phyloP scores from a whole-genome alignment of 495 filamentous ascomycete species.

The Penicillium ochrochloron region DNA sequence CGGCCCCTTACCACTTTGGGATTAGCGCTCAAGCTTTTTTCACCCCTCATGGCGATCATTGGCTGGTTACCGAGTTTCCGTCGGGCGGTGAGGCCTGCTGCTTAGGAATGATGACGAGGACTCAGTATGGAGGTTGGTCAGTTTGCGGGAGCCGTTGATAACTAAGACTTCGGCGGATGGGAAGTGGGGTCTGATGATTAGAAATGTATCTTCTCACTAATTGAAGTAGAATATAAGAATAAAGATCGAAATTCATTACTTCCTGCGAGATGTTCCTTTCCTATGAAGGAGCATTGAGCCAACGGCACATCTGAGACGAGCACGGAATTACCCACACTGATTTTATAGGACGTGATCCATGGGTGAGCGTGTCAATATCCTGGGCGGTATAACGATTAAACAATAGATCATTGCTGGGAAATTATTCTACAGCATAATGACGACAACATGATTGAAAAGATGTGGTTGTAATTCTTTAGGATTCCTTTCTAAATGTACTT shows the following conservation, averaged over 20 bases:
- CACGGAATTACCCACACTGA: not conserved
- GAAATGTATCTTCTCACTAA: too few relatives aligned
- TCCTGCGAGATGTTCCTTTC: not conserved
- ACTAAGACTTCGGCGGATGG: too few relatives aligned
- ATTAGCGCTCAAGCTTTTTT: conserved; percentile 26
- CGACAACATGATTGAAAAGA: not conserved
- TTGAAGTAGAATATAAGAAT: not conserved
- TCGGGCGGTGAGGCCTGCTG: conserved; percentile 35
- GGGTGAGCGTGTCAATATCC: not conserved
- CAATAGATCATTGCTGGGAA: not conserved
- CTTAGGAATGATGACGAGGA: conserved; percentile 18
- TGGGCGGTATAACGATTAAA: not conserved
- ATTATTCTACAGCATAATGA: not conserved
- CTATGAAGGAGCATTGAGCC: not conserved
- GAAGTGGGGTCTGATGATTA: too few relatives aligned
- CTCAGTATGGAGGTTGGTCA: not conserved
- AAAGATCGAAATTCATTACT: not conserved
- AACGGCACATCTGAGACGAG: not conserved
- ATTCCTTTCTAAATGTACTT: not conserved
- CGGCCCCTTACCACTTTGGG: conserved; percentile 26
- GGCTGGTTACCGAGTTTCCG: conserved; percentile 44
- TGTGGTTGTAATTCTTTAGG: too few relatives aligned
- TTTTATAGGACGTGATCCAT: not conserved
- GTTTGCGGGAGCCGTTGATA: not conserved
- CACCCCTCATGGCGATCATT: conserved; percentile 27